Conservation (phyloP, 192 early-diverging fungal genomes). For the Coemansia sp. region DNA sequence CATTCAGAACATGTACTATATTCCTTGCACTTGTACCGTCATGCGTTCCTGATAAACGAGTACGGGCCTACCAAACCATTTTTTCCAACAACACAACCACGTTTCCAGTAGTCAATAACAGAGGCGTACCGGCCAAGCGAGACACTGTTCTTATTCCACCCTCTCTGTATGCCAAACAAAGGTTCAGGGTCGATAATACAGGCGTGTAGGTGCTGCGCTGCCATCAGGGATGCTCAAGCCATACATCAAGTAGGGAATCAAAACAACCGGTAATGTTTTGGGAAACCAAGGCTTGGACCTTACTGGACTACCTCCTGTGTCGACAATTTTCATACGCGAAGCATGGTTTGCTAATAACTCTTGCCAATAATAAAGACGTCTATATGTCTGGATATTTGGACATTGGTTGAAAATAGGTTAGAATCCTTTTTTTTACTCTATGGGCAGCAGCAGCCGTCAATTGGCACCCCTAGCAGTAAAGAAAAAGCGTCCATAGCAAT, state of each 20-base stretch:
- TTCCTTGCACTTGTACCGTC: slow-evolving; percentile 81
- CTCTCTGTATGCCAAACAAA: slow-evolving; percentile 61
- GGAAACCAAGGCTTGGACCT: slow-evolving; percentile 71
- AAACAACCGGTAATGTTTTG: slow-evolving; percentile 68
- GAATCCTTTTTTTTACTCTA: not conserved
- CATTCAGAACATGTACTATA: slow-evolving; percentile 73
- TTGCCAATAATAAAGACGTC: not conserved
- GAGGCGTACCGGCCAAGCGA: slow-evolving; percentile 40
- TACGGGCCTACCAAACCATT: slow-evolving; percentile 55
- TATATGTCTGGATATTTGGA: not conserved
- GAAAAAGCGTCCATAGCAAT: not conserved
- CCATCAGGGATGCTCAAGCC: slow-evolving; percentile 63
- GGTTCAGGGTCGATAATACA: slow-evolving; percentile 78
- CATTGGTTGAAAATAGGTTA: not conserved
- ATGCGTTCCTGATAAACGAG: slow-evolving; percentile 72
- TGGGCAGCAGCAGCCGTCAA: not conserved
- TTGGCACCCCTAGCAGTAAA: not conserved
- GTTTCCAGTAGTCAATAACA: slow-evolving; percentile 22
- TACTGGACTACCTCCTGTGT: slow-evolving; percentile 55
- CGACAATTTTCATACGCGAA: slow-evolving; percentile 1
- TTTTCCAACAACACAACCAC: slow-evolving; percentile 16
- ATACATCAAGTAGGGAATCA: slow-evolving; percentile 62
- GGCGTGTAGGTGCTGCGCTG: slow-evolving; percentile 87
- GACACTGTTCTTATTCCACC: slow-evolving; percentile 66
- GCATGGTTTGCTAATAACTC: not conserved